Percentiles rank a stretch among this genome's conserved stretches.
Conservation (phyloP, 2,329 filamentous ascomycete genomes). For the Plenodomus biglobosus region DNA sequence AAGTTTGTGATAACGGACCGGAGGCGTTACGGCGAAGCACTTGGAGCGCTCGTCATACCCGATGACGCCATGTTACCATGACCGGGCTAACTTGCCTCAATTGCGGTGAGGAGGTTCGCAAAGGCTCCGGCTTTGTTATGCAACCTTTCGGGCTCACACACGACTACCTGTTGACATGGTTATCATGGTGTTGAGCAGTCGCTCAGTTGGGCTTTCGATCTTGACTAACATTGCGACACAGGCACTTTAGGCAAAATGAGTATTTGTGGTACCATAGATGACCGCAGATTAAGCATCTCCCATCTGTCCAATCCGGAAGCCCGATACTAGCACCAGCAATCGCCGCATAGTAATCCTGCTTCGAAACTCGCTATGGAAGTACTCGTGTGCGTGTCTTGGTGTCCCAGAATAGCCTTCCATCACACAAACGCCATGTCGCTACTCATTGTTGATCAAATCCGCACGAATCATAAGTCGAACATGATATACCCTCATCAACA, state of each 20-base stretch:
- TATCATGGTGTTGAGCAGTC: background rate
- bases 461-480: background rate
- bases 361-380: slow-evolving; percentile 8
- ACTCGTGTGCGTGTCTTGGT: background rate
- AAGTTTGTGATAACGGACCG: background rate
- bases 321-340: slow-evolving; percentile 13
- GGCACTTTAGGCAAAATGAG: slow-evolving; percentile 14
- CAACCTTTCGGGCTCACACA: too few species aligned
- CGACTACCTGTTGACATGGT: background rate
- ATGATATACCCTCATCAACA: background rate
- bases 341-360: slow-evolving; percentile 19
- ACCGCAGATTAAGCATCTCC: slow-evolving; percentile 22
- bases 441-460: slow-evolving; percentile 9
- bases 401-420: slow-evolving; percentile 19
- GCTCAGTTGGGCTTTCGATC: background rate
- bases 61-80: background rate
- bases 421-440: slow-evolving; percentile 1
- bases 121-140: background rate
- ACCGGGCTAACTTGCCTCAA: background rate
- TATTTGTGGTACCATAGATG: slow-evolving; percentile 14
- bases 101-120: background rate
- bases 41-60: background rate
- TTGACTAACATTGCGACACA: background rate
- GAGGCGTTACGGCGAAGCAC: background rate
- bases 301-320: slow-evolving; percentile 20